A percentile compares a stretch with the other conserved stretches of the same genome.
These are phyloP conservation scores for Mycena vitilis DNA, from an alignment of 768 basidiomycete genomes.

Conservation along the genomic window DNA sequence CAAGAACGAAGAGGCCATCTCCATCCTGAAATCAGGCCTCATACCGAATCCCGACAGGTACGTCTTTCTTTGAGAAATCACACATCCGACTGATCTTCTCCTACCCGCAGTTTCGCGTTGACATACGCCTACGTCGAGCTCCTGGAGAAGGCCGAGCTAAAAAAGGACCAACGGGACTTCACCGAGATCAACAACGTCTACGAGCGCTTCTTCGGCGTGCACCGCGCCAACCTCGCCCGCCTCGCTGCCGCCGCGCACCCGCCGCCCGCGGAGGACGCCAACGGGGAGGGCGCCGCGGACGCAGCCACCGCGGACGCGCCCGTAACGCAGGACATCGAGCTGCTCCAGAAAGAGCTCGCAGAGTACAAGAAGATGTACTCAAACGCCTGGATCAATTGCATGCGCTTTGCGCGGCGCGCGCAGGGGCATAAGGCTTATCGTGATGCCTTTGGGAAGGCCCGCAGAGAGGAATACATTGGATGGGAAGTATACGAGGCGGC, in stretches of 20 bases:
- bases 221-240: conserved; percentile 73
- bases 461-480: conserved; percentile 78
- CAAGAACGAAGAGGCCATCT: conserved; percentile 83
- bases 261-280: conserved; percentile 1
- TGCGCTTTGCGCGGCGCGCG: conserved; percentile 90
- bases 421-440: conserved; percentile 88
- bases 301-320: neutral
- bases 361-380: conserved; percentile 79
- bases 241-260: conserved; percentile 59
- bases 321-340: neutral
- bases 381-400: conserved; percentile 89
- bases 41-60: conserved; percentile 89
- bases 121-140: conserved; percentile 89
- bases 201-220: conserved; percentile 75
- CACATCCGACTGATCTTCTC: conserved; percentile 3
- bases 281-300: neutral
- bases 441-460: conserved; percentile 82
- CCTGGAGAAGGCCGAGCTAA: conserved; percentile 58
- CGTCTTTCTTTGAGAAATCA: conserved; percentile 27
- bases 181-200: conserved; percentile 78
- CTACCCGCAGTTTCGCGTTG: conserved; percentile 82
- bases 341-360: conserved; percentile 50
- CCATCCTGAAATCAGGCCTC: conserved; percentile 85
- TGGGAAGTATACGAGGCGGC: conserved; percentile 97
- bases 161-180: conserved; percentile 64